Evolutionary conservation across 768 basidiomycete genomes (phyloP).

Genomic region (Tylopilus plumbeoviolaceoides): DNA sequence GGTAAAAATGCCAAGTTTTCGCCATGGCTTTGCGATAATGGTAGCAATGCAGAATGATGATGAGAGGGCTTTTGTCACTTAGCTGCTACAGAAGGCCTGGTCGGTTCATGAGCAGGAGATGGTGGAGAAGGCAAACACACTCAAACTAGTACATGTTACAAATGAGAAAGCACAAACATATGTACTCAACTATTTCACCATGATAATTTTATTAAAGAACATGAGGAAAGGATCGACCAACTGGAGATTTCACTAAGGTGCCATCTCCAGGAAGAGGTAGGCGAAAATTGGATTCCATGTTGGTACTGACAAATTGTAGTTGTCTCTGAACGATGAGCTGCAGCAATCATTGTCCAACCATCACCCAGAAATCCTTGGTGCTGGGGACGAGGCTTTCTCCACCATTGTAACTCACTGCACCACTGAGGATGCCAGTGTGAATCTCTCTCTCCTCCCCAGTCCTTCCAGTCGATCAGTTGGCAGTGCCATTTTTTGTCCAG

Average conservation of each 20-base stretch:
- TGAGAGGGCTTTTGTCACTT: conserved; percentile 48
- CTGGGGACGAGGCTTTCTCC: conserved; percentile 7
- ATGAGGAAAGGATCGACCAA: conserved; percentile 41
- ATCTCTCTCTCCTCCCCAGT: conserved; percentile 7
- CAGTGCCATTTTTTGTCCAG: conserved; percentile 16
- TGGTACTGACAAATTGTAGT: conserved; percentile 14
- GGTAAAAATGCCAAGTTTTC: conserved; percentile 35
- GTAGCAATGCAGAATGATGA: conserved; percentile 38
- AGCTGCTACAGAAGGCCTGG: conserved; percentile 42
- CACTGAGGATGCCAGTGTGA: conserved; percentile 3
- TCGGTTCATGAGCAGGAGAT: conserved; percentile 51
- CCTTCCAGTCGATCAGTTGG: conserved; percentile 22
- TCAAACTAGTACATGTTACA: conserved; percentile 42
- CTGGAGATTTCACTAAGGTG: conserved; percentile 47
- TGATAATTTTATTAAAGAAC: conserved; percentile 42
- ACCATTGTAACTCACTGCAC: conserved; percentile 7
- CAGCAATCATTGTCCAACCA: conserved; percentile 10
- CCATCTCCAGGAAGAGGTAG: conserved; percentile 35
- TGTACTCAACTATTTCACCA: conserved; percentile 34
- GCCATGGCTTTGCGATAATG: conserved; percentile 10
- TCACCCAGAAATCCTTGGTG: conserved; percentile 19
- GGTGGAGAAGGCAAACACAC: conserved; percentile 52
- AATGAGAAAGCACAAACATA: conserved; percentile 4
- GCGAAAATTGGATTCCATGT: conserved; percentile 11
- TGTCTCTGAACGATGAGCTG: conserved; percentile 9